Evolutionary conservation across 148 eudicot genomes (phyloP).

Genomic region (Vaccinium myrtillus): DNA sequence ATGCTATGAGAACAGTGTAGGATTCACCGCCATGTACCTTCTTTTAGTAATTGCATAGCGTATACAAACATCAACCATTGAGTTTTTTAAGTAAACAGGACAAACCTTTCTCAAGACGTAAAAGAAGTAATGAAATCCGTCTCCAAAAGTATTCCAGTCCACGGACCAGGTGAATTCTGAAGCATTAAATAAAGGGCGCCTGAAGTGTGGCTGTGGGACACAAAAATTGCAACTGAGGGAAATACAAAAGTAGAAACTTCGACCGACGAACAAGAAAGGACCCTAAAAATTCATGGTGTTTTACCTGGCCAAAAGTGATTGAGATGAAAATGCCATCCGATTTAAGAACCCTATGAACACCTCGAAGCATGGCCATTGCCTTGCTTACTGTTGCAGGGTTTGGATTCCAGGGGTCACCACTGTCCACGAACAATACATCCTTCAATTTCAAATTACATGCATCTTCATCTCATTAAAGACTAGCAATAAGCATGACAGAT

Average conservation of each 20-base stretch:
- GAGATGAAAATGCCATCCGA: constrained; percentile 86
- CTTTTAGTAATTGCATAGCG: background rate
- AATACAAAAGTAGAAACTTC: constrained; percentile 3
- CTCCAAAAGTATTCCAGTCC: constrained; percentile 88
- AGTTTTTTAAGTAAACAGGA: background rate
- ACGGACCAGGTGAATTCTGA: constrained; percentile 82
- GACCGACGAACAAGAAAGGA: background rate
- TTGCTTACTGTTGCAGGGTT: constrained; percentile 57
- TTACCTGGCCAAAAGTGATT: constrained; percentile 94
- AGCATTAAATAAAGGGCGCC: constrained; percentile 75
- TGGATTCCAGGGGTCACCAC: constrained; percentile 99
- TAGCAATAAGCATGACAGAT: constrained; percentile 2
- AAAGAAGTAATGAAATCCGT: constrained; percentile 94
- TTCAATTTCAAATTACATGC: constrained; percentile 46
- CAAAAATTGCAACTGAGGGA: constrained; percentile 3
- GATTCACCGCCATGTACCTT: background rate
- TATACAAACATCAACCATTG: background rate
- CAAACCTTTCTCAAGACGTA: constrained; percentile 83
- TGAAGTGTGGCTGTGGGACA: constrained; percentile 78
- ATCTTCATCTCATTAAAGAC: constrained; percentile 26
- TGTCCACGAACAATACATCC: constrained; percentile 99
- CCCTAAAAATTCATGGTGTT: background rate
- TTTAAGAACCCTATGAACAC: constrained; percentile 83
- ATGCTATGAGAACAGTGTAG: background rate
- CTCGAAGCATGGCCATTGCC: constrained; percentile 85